phyloP scores from a whole-genome alignment of 768 basidiomycete species.

The Coprinopsis marcescibilis region DNA sequence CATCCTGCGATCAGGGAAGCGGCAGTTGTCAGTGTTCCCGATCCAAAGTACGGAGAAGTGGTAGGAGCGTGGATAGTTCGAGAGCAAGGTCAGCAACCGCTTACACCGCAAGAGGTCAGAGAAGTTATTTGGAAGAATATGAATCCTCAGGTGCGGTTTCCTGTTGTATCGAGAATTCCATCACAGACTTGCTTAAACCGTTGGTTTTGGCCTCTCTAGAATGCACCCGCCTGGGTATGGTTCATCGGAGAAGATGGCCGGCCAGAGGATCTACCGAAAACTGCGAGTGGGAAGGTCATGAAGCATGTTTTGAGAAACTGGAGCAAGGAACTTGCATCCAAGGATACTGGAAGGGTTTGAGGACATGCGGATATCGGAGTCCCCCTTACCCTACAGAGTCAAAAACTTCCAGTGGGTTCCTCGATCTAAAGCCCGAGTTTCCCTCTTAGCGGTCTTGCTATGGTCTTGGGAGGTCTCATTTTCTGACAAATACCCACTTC shows the following conservation, averaged over 20 bases:
- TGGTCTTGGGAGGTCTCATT: too few relatives aligned
- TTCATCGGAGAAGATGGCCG: conserved; percentile 65
- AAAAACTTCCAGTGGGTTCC: too few relatives aligned
- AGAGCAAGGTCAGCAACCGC: conserved; percentile 27
- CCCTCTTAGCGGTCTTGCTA: too few relatives aligned
- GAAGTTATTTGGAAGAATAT: conserved; percentile 48
- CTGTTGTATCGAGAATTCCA: conserved; percentile 2
- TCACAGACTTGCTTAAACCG: not conserved
- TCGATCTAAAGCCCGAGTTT: too few relatives aligned
- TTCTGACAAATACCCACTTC: too few relatives aligned
- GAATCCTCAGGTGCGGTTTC: conserved; percentile 68
- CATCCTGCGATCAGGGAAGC: conserved; percentile 61
- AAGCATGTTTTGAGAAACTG: conserved; percentile 72
- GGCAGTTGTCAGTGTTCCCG: conserved; percentile 68
- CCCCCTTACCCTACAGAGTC: too few relatives aligned
- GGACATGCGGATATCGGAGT: too few relatives aligned
- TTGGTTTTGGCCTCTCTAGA: too few relatives aligned
- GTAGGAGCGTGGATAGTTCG: conserved; percentile 77
- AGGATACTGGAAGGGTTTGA: conserved; percentile 33
- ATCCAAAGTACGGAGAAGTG: conserved; percentile 65
- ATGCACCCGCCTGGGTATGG: conserved; percentile 80
- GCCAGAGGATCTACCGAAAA: conserved; percentile 65
- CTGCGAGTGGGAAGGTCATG: conserved; percentile 83
- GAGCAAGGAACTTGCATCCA: conserved; percentile 50
- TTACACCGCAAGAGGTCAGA: conserved; percentile 50